These are phyloP conservation scores for Amoebophrya sp. DNA, from an alignment of 169 alveolate genomes.

Conservation along the genomic window DNA sequence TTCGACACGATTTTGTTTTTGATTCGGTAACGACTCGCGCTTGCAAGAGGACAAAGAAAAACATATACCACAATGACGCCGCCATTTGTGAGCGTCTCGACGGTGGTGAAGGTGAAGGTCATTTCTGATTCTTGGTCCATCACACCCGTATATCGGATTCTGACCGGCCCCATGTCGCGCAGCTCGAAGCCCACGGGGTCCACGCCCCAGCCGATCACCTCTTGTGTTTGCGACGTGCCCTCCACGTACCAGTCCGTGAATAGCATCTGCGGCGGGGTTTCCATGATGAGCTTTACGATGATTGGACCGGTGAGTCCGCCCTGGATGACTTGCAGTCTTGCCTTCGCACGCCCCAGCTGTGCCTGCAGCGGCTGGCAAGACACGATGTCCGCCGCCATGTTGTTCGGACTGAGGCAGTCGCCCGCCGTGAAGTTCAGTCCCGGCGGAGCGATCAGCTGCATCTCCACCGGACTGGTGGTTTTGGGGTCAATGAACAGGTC, in stretches of 20 bases:
- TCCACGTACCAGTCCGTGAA: background rate
- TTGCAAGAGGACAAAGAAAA: no score
- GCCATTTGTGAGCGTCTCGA: background rate
- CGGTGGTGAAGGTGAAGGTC: background rate
- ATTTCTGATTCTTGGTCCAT: background rate
- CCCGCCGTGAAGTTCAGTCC: background rate
- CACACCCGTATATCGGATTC: background rate
- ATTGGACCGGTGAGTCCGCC: background rate
- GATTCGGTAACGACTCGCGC: no score
- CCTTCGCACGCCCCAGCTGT: background rate
- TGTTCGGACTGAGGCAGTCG: background rate
- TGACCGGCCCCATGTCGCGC: background rate
- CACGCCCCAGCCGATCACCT: background rate
- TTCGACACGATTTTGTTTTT: no score
- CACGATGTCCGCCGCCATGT: slow-evolving; percentile 17
- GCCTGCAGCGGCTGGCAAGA: slow-evolving; percentile 20
- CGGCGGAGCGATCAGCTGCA: background rate
- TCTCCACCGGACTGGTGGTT: background rate
- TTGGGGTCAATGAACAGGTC: background rate
- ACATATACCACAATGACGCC: background rate
- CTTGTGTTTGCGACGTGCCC: background rate
- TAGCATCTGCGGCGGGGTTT: background rate
- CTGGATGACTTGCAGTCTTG: background rate
- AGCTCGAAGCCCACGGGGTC: background rate
- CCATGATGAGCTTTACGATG: background rate